These are phyloP conservation scores for Cercophora sp. DNA, from an alignment of 495 filamentous ascomycete species.

Conservation along the genomic window DNA sequence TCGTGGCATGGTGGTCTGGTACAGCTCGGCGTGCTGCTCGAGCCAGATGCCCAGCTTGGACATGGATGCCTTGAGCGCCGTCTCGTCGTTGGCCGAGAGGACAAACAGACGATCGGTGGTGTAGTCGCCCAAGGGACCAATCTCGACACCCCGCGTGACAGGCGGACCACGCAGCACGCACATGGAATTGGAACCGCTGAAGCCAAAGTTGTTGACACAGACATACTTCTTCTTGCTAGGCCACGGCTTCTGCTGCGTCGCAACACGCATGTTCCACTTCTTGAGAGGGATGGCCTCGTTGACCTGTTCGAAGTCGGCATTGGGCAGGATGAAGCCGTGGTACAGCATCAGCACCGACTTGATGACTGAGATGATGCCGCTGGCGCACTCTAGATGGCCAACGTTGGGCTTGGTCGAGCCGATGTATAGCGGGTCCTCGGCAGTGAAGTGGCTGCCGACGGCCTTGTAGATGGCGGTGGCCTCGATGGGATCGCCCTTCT, in stretches of 20 bases:
- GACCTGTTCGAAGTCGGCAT: conserved; percentile 45
- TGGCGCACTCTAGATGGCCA: conserved; percentile 55
- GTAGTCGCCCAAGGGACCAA: conserved; percentile 32
- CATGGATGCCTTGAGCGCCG: conserved; percentile 33
- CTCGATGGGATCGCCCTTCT: conserved; percentile 59
- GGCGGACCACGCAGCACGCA: conserved; percentile 37
- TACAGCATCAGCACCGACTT: conserved; percentile 59
- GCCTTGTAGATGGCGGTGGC: conserved; percentile 49
- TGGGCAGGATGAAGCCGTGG: conserved; percentile 48
- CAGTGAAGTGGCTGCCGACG: conserved; percentile 33
- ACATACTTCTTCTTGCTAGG: conserved; percentile 36
- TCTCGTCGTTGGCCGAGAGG: conserved; percentile 47
- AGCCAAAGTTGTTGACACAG: conserved; percentile 49
- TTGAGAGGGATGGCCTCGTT: conserved; percentile 44
- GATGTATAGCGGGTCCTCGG: conserved; percentile 44
- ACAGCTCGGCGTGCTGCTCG: conserved; percentile 49
- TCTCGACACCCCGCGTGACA: conserved; percentile 25
- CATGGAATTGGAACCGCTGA: conserved; percentile 42
- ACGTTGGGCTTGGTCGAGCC: conserved; percentile 60
- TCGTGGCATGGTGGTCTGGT: conserved; percentile 41
- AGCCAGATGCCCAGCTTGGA: conserved; percentile 44
- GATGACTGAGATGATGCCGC: conserved; percentile 55
- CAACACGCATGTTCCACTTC: conserved; percentile 38
- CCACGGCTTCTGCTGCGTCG: conserved; percentile 27
- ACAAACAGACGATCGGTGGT: conserved; percentile 41